These are phyloP conservation scores for Populus euphratica DNA, from an alignment of 345 rosid genomes.

Conservation along the genomic window DNA sequence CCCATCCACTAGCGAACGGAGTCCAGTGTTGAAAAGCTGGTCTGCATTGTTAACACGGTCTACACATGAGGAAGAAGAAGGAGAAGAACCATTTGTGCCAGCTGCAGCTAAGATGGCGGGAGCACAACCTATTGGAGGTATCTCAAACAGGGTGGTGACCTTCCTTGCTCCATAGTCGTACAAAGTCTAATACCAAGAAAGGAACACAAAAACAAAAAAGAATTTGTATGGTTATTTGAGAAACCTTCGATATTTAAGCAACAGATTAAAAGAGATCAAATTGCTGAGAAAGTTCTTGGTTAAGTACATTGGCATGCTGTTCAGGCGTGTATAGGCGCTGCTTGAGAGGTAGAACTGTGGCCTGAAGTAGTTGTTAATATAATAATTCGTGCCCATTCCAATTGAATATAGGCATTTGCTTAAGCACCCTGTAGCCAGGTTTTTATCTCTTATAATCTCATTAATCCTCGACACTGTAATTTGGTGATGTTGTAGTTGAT, in stretches of 20 bases:
- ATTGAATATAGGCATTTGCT: conserved; percentile 18
- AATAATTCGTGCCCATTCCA: conserved; percentile 14
- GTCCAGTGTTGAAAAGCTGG: conserved; percentile 30
- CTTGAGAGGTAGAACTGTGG: not conserved
- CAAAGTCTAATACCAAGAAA: conserved; percentile 2
- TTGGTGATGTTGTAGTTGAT: conserved; percentile 8
- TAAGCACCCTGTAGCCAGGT: not conserved
- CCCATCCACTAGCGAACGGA: conserved; percentile 25
- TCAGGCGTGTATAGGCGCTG: conserved; percentile 5
- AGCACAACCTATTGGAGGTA: conserved; percentile 37
- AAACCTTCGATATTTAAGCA: too few species aligned
- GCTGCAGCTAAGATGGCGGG: conserved; percentile 20
- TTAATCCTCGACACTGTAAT: not conserved
- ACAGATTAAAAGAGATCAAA: not conserved
- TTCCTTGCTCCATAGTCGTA: conserved; percentile 32
- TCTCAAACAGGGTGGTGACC: conserved; percentile 33
- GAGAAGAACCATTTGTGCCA: conserved; percentile 19
- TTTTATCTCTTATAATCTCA: not conserved
- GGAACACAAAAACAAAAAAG: not conserved
- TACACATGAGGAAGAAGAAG: conserved; percentile 14
- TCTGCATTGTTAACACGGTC: conserved; percentile 24
- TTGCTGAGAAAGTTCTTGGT: conserved; percentile 12
- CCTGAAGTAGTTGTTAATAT: conserved; percentile 15
- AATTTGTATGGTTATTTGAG: too few species aligned
- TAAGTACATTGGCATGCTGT: conserved; percentile 25